Conservation (phyloP, 129 eudicot genomes). For the carrot (Daucus carota) region DNA sequence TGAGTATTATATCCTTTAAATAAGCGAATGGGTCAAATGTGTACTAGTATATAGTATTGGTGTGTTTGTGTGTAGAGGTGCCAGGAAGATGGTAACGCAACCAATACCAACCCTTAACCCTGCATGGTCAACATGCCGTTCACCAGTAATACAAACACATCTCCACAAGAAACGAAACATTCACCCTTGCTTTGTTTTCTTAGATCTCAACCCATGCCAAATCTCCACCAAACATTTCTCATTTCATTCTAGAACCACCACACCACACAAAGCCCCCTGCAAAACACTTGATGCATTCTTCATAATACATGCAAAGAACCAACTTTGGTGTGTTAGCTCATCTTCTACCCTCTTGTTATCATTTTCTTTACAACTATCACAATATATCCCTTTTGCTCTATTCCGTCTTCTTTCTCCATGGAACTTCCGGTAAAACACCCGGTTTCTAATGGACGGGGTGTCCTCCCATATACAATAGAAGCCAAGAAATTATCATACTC, state of each 20-base stretch:
- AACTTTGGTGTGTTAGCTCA: constrained; percentile 68
- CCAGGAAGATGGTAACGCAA: constrained; percentile 11
- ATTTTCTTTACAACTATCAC: constrained; percentile 20
- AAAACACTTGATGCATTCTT: not conserved
- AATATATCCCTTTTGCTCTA: constrained; percentile 19
- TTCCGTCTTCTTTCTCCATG: constrained; percentile 27
- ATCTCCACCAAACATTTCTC: constrained; percentile 19
- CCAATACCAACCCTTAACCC: constrained; percentile 18
- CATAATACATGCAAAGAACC: constrained; percentile 19
- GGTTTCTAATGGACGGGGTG: constrained; percentile 24
- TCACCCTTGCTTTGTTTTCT: constrained; percentile 13
- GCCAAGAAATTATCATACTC: constrained; percentile 53
- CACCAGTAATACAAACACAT: constrained; percentile 28
- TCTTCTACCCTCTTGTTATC: constrained; percentile 26
- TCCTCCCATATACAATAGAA: constrained; percentile 39
- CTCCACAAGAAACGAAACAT: constrained; percentile 1
- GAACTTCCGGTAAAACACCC: constrained; percentile 47
- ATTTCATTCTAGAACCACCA: constrained; percentile 19
- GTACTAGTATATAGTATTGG: not conserved
- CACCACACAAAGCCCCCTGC: constrained; percentile 7
- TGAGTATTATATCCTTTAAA: too few species aligned
- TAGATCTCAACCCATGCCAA: constrained; percentile 26
- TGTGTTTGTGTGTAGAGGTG: not conserved
- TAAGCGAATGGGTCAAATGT: too few species aligned
- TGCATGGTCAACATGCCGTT: constrained; percentile 60